These are phyloP conservation scores for Grosmannia serpens DNA, from an alignment of 2,329 filamentous ascomycete genomes.

Conservation along the genomic window DNA sequence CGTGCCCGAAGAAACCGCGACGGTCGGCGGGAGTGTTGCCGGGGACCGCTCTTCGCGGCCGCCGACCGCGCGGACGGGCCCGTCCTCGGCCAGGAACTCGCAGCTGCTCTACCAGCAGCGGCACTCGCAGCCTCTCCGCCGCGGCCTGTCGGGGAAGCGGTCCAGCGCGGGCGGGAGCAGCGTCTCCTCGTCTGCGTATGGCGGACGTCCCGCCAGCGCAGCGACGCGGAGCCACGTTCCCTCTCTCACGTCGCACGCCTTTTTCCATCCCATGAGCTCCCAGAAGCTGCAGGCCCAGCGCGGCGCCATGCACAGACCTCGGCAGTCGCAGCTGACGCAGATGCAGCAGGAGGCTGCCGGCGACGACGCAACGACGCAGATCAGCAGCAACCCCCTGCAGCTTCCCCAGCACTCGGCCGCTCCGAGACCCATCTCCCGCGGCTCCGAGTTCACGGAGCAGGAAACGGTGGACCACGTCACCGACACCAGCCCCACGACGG, in stretches of 20 bases:
- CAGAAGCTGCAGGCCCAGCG: slow-evolving; percentile 87
- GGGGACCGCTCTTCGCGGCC: slow-evolving; percentile 38
- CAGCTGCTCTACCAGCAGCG: slow-evolving; percentile 13
- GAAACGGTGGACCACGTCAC: slow-evolving; percentile 60
- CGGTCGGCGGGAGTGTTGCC: slow-evolving; percentile 26
- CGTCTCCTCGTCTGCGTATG: slow-evolving; percentile 25
- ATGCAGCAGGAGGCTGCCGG: neutral
- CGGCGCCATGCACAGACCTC: slow-evolving; percentile 36
- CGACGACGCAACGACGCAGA: neutral
- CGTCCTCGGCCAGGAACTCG: slow-evolving; percentile 37
- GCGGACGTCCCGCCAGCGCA: slow-evolving; percentile 51
- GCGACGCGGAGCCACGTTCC: slow-evolving; percentile 81
- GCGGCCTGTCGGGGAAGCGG: slow-evolving; percentile 32
- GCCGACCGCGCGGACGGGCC: slow-evolving; percentile 40
- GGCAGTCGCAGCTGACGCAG: slow-evolving; percentile 13
- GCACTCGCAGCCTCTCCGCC: slow-evolving; percentile 39
- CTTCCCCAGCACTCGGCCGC: slow-evolving; percentile 13
- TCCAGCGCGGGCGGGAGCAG: slow-evolving; percentile 26
- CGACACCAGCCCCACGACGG: slow-evolving; percentile 59
- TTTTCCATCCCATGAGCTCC: slow-evolving; percentile 95
- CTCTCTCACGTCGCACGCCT: slow-evolving; percentile 76
- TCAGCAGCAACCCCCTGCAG: neutral
- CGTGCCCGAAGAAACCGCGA: slow-evolving; percentile 21
- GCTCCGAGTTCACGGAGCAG: slow-evolving; percentile 69
- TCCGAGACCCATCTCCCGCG: slow-evolving; percentile 56